These are phyloP conservation scores for Podaxis sp. DNA, from an alignment of 768 basidiomycete species.

Conservation along the genomic window DNA sequence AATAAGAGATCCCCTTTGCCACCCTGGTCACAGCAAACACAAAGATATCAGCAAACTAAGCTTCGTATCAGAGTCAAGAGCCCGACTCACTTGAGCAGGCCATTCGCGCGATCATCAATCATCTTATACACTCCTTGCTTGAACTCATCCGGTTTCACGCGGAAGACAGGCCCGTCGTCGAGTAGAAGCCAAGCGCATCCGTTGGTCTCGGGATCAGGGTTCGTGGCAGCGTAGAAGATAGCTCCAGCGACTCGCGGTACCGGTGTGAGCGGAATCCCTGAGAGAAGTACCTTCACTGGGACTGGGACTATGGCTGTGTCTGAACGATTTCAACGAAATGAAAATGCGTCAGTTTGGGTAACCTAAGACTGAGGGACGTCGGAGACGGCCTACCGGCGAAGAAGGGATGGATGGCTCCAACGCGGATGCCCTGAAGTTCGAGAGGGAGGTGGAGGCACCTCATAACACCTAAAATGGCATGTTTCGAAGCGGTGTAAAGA, in stretches of 20 bases:
- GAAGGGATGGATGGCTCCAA: constrained; percentile 47
- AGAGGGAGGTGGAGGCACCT: constrained; percentile 37
- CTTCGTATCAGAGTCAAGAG: neutral
- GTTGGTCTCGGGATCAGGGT: constrained; percentile 37
- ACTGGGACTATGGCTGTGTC: constrained; percentile 44
- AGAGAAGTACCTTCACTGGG: constrained; percentile 35
- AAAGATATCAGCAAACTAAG: neutral
- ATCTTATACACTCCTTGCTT: constrained; percentile 48
- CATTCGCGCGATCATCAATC: constrained; percentile 40
- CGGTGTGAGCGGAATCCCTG: constrained; percentile 46
- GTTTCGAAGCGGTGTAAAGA: constrained; percentile 50
- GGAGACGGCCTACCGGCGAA: constrained; percentile 39
- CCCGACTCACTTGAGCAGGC: constrained; percentile 8
- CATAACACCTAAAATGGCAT: constrained; percentile 50
- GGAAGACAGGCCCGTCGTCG: constrained; percentile 47
- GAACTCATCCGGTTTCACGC: constrained; percentile 42
- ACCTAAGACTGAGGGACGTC: neutral
- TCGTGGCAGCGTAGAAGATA: constrained; percentile 47
- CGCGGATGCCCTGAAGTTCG: constrained; percentile 33
- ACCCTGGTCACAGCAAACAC: constrained; percentile 14
- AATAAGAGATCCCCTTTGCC: constrained; percentile 22
- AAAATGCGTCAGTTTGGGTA: neutral
- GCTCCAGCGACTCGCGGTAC: constrained; percentile 45
- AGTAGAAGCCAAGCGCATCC: constrained; percentile 44
- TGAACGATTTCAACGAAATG: constrained; percentile 13